phyloP scores from a whole-genome alignment of 352 stramenopile genomes.

The Phytophthora colocasiae region DNA sequence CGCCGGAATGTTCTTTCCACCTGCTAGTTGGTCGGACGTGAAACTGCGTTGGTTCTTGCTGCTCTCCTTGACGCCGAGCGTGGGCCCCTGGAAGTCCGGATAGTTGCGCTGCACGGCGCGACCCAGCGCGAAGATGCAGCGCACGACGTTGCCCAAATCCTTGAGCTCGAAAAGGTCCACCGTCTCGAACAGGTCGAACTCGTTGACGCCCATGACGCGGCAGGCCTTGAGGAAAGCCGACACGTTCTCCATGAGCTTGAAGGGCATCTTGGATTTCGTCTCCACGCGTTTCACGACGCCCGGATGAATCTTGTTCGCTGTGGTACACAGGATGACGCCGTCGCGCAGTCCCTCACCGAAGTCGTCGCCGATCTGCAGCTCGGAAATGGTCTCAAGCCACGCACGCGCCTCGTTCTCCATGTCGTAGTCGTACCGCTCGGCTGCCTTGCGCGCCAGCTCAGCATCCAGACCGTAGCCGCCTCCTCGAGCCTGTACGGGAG shows the following conservation, averaged over 20 bases:
- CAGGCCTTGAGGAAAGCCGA: constrained; percentile 86
- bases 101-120: constrained; percentile 82
- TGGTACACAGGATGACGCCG: constrained; percentile 84
- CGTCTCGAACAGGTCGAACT: constrained; percentile 92
- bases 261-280: constrained; percentile 89
- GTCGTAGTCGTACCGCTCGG: constrained; percentile 91
- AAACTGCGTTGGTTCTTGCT: constrained; percentile 80
- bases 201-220: constrained; percentile 85
- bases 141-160: constrained; percentile 82
- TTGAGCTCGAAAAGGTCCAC: constrained; percentile 92
- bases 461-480: constrained; percentile 91
- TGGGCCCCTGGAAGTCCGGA: constrained; percentile 72
- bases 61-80: constrained; percentile 85
- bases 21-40: constrained; percentile 69
- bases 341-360: constrained; percentile 85
- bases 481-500: constrained; percentile 69
- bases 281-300: constrained; percentile 74
- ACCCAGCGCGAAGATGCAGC: constrained; percentile 79
- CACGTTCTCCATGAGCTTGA: constrained; percentile 95
- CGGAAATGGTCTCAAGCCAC: constrained; percentile 89
- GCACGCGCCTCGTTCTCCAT: constrained; percentile 85
- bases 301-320: constrained; percentile 85
- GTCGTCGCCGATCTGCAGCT: constrained; percentile 73
- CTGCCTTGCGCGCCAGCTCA: constrained; percentile 84
- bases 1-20: constrained; percentile 63